A percentile compares a stretch with the other conserved stretches of the same genome.
These are phyloP conservation scores for Saccharomyces hybrid DNA, from an alignment of 1,139 yeast species.

Conservation along the genomic window DNA sequence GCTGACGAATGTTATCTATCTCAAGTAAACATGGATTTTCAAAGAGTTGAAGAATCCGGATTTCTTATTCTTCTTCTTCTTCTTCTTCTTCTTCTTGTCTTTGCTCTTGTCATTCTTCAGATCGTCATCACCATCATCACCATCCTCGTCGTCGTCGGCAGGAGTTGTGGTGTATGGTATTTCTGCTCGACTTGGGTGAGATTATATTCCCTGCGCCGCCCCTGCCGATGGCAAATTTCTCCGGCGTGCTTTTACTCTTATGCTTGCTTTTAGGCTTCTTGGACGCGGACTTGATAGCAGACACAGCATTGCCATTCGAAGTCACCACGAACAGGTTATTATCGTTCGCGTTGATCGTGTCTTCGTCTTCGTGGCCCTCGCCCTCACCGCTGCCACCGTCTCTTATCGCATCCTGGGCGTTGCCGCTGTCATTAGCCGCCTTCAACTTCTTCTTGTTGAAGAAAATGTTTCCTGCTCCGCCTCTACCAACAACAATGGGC, in stretches of 20 bases:
- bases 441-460: background rate
- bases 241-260: constrained; percentile 19
- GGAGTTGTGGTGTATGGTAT: constrained; percentile 7
- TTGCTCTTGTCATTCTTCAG: constrained; percentile 8
- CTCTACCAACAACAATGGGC: constrained; percentile 15
- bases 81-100: constrained; percentile 7
- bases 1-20: background rate
- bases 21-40: constrained; percentile 6
- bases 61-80: constrained; percentile 11
- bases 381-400: background rate
- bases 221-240: constrained; percentile 24
- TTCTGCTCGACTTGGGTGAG: constrained; percentile 31
- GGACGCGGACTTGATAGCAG: background rate
- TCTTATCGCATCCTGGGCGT: background rate
- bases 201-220: constrained; percentile 40
- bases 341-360: constrained; percentile 1
- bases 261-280: constrained; percentile 9
- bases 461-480: background rate
- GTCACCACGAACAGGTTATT: constrained; percentile 2
- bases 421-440: background rate
- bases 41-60: constrained; percentile 16
- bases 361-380: constrained; percentile 1
- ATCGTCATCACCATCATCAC: background rate
- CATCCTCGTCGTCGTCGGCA: background rate
- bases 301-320: background rate